Base-by-base conservation (phyloP, 805 yeast genomes). In the Nakazawaea molendinolei region DNA sequence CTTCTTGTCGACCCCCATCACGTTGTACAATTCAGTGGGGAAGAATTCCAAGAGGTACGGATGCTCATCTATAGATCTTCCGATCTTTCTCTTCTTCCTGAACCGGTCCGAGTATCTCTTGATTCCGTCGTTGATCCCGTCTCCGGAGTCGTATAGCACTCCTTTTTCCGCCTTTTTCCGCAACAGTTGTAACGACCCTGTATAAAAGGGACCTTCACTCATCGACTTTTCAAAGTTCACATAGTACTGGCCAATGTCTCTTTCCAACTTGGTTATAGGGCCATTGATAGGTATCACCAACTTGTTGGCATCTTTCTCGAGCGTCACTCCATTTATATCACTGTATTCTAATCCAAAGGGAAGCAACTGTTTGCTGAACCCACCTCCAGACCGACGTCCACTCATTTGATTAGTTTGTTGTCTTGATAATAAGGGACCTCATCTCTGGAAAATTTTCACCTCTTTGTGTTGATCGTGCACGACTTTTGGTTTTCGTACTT, bases 41-140 rank as follows among this genome's bases (percentile, higher is more conserved):
- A 86, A 82, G 44, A 84, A 68, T 37, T 73, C 76, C 7, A 75
- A 49, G 38, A 71, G 70, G 53, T 79, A 85, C 2, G 95, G 94
- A 58, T 83, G 87, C 36, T 82, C 87, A 42, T 78, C 81, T 7
- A 81, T 71, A 2, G 89, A 77, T 34, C 79, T 69, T 1, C 86
- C 86, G 12, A 79, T 71, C 49, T 72, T 76, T 38, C 84, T 71
- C 47, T 75, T 76, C 53, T 80, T 80, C 44, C 79, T 63, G 57
- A 84, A 89, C 53, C 67, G 69, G 56, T 89, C 97, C 3, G 94
- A 76, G 52, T 86, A 86, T 48, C 97, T 69, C 51, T 79, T 74
- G 28, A 89, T 71, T 2, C 90, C 87, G 52, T 85, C 95, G 37
- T 67, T 65, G 2, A 65, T 54, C 28, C 60, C 66, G 14, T 67